These are phyloP conservation scores for Huiozyma sinensis DNA, from an alignment of 805 yeast species.

Conservation along the genomic window DNA sequence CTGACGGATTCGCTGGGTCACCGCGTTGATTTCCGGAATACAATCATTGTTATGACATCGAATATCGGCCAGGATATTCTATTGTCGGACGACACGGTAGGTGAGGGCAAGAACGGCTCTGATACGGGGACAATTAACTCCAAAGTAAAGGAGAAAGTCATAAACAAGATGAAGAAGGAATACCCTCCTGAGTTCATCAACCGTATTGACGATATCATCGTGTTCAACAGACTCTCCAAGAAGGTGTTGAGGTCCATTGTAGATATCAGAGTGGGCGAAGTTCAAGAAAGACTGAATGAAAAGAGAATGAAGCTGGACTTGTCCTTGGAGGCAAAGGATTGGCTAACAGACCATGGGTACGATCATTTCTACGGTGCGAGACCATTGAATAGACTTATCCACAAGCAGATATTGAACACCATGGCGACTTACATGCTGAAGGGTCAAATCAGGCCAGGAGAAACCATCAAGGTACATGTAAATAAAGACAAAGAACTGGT, in stretches of 20 bases:
- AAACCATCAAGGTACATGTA: constrained; percentile 42
- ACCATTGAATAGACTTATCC: constrained; percentile 85
- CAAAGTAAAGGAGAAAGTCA: constrained; percentile 45
- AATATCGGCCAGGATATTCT: constrained; percentile 91
- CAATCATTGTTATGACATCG: constrained; percentile 92
- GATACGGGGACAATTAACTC: constrained; percentile 41
- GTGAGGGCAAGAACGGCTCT: constrained; percentile 43
- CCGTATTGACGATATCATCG: constrained; percentile 86
- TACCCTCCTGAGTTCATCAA: constrained; percentile 95
- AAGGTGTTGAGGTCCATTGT: constrained; percentile 67
- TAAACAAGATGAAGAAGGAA: constrained; percentile 53
- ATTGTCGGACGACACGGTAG: constrained; percentile 45
- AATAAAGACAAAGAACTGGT: constrained; percentile 31
- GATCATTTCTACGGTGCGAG: constrained; percentile 92
- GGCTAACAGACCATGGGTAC: constrained; percentile 80
- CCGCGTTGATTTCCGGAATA: constrained; percentile 85
- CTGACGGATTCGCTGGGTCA: constrained; percentile 93
- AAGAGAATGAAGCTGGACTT: constrained; percentile 60
- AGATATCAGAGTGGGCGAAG: constrained; percentile 72
- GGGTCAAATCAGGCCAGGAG: constrained; percentile 60
- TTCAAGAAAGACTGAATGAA: constrained; percentile 65
- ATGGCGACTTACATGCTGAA: constrained; percentile 70
- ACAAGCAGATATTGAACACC: constrained; percentile 76
- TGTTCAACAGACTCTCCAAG: constrained; percentile 83
- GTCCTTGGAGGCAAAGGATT: constrained; percentile 54